A percentile compares a stretch with the other conserved stretches of the same genome.
phyloP scores from a whole-genome alignment of 1,139 yeast genomes.

The Saccharomyces hybrid region DNA sequence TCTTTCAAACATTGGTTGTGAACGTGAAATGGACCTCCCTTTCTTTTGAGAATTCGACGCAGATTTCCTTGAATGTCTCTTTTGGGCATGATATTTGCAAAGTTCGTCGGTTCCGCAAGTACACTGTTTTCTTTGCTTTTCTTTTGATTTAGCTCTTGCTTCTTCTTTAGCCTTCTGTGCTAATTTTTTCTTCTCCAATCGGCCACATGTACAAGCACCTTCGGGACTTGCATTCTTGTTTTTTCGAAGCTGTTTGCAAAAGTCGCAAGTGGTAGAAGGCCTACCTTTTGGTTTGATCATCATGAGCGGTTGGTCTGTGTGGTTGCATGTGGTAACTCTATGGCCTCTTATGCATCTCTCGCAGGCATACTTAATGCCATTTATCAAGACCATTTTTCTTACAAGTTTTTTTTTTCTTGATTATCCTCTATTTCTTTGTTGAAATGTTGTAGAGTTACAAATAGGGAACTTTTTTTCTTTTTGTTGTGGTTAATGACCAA shows the following conservation, averaged over 20 bases:
- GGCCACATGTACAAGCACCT: conserved; percentile 64
- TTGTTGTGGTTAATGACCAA: neutral
- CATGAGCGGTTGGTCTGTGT: conserved; percentile 81
- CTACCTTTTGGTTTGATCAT: conserved; percentile 95
- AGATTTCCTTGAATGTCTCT: conserved; percentile 7
- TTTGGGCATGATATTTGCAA: conserved; percentile 21
- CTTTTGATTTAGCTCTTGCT: conserved; percentile 37
- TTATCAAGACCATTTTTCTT: conserved; percentile 65
- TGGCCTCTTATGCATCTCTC: conserved; percentile 95
- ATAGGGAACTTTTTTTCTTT: neutral
- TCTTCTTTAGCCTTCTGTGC: conserved; percentile 39
- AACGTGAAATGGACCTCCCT: neutral
- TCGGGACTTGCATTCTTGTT: conserved; percentile 55
- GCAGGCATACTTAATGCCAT: conserved; percentile 93
- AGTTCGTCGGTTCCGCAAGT: conserved; percentile 39
- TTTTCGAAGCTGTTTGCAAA: conserved; percentile 76
- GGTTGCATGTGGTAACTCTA: conserved; percentile 87
- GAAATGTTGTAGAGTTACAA: neutral
- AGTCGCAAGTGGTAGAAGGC: conserved; percentile 86
- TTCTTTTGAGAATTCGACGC: conserved; percentile 1
- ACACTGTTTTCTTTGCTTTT: conserved; percentile 34
- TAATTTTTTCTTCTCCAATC: conserved; percentile 33
- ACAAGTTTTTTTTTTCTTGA: neutral
- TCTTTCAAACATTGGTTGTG: conserved; percentile 7
- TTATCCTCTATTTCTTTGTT: neutral